Evolutionary conservation across 1,284 basidiomycete species (phyloP).

Genomic region (Pascua guehoae): DNA sequence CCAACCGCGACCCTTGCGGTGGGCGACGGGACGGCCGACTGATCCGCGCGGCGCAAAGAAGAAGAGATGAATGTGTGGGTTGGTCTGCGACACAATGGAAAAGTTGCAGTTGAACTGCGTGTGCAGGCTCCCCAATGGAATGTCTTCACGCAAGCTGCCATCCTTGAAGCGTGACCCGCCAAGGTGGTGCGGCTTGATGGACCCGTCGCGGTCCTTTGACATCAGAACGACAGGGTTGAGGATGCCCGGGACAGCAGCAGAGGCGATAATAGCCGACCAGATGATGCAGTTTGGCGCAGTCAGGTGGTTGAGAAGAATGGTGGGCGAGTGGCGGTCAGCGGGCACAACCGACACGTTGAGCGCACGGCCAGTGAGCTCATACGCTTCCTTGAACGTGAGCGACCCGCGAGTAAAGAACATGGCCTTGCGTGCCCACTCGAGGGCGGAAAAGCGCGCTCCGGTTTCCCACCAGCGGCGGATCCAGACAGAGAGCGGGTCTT

Average conservation of each 20-base stretch:
- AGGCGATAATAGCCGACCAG: slow-evolving; percentile 54
- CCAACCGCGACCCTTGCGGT: slow-evolving; percentile 58
- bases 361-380: slow-evolving; percentile 80
- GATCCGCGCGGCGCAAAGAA: slow-evolving; percentile 93
- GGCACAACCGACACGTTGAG: slow-evolving; percentile 95
- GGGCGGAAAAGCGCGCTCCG: slow-evolving; percentile 88
- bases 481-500: slow-evolving; percentile 77
- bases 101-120: slow-evolving; percentile 95
- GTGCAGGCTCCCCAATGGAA: slow-evolving; percentile 87
- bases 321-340: slow-evolving; percentile 91
- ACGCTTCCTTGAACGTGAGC: slow-evolving; percentile 94
- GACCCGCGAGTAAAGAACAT: slow-evolving; percentile 90
- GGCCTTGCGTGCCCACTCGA: slow-evolving; percentile 83
- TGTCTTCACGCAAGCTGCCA: slow-evolving; percentile 85
- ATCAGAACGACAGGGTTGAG: slow-evolving; percentile 68
- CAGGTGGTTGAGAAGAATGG: slow-evolving; percentile 91
- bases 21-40: slow-evolving; percentile 58
- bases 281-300: slow-evolving; percentile 82
- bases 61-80: slow-evolving; percentile 97
- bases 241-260: slow-evolving; percentile 50
- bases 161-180: slow-evolving; percentile 83
- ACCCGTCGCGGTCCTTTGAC: slow-evolving; percentile 83
- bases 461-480: slow-evolving; percentile 74
- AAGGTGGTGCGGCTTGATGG: slow-evolving; percentile 87
- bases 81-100: slow-evolving; percentile 88